Conservation (phyloP, 2,329 filamentous ascomycete genomes). For the Fusarium kyushuense region DNA sequence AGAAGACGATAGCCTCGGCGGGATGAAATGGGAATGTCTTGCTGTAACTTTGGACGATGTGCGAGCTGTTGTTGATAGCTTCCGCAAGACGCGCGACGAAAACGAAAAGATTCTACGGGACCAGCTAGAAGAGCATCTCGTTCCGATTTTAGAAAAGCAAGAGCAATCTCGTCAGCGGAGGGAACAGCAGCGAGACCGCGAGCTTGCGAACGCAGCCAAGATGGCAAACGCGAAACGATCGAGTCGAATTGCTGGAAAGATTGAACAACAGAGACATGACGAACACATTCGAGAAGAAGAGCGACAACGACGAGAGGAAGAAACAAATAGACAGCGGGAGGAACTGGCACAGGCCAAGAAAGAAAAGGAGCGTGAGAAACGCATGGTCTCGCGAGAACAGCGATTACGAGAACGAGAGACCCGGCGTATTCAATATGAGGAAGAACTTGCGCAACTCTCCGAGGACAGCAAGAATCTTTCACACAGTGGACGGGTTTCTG, state of each 20-base stretch:
- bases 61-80: constrained; percentile 73
- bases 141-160: constrained; percentile 86
- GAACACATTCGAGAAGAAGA: constrained; percentile 78
- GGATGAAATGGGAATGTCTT: constrained; percentile 90
- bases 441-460: constrained; percentile 82
- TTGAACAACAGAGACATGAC: constrained; percentile 81
- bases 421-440: constrained; percentile 84
- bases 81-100: constrained; percentile 81
- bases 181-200: constrained; percentile 76
- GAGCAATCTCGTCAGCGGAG: constrained; percentile 79
- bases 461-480: constrained; percentile 76
- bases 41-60: constrained; percentile 86
- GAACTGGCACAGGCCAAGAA: constrained; percentile 69
- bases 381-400: constrained; percentile 86
- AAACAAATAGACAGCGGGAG: constrained; percentile 74
- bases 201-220: constrained; percentile 84
- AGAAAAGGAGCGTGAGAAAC: constrained; percentile 80
- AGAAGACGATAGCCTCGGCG: constrained; percentile 75
- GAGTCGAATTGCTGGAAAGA: constrained; percentile 84
- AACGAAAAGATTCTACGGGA: constrained; percentile 85
- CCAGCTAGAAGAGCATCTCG: constrained; percentile 79
- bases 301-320: constrained; percentile 61
- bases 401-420: constrained; percentile 87
- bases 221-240: constrained; percentile 95
- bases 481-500: constrained; percentile 74